A percentile compares a stretch with the other conserved stretches of the same genome.
These are phyloP conservation scores for Perilla frutescens DNA, from an alignment of 257 asterid genomes.

Conservation along the genomic window DNA sequence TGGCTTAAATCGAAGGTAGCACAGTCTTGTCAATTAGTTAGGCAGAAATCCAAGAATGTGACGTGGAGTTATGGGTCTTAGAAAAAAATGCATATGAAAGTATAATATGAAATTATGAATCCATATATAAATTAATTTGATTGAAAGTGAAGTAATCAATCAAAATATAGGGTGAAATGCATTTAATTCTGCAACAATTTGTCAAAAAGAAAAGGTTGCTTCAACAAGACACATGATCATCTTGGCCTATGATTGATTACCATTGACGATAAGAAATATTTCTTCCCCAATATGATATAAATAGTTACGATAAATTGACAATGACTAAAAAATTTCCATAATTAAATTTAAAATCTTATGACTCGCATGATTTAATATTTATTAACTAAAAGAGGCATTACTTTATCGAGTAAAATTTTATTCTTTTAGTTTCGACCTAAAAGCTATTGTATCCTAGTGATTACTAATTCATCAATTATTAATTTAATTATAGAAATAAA, in stretches of 20 bases:
- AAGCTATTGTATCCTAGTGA: too few species aligned
- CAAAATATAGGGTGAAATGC: conserved; percentile 13
- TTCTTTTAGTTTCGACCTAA: too few species aligned
- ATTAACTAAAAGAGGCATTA: too few species aligned
- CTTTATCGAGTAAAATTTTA: too few species aligned
- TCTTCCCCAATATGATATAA: too few species aligned
- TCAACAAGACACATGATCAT: conserved; percentile 18
- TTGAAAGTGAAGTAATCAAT: conserved; percentile 21
- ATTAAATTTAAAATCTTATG: too few species aligned
- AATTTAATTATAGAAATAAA: too few species aligned
- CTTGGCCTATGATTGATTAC: neutral
- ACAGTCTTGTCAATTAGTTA: conserved; percentile 34
- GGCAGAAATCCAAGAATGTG: conserved; percentile 36
- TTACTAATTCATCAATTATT: too few species aligned
- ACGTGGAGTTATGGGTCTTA: conserved; percentile 18
- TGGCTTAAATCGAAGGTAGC: conserved; percentile 2
- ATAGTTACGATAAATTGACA: too few species aligned
- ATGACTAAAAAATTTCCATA: too few species aligned
- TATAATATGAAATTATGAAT: neutral
- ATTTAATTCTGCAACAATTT: conserved; percentile 20
- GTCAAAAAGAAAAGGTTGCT: conserved; percentile 12
- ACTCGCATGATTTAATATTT: too few species aligned
- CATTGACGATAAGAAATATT: too few species aligned
- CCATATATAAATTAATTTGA: conserved; percentile 5
- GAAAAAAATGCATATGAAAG: conserved; percentile 7